Evolutionary conservation across 768 basidiomycete species (phyloP).

Genomic region (Lactifluus subvellereus): DNA sequence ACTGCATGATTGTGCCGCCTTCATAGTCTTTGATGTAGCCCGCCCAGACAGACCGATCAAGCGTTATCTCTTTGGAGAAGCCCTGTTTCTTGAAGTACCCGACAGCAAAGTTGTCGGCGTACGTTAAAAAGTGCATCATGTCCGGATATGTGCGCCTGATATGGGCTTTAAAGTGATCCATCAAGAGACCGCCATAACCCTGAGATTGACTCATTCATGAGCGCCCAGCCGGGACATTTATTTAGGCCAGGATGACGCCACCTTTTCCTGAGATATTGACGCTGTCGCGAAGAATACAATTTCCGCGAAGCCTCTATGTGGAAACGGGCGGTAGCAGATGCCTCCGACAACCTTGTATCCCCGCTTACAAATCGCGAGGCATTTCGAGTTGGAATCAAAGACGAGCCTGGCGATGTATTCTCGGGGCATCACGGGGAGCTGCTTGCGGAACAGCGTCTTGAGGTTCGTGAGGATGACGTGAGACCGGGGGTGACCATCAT

Average conservation of each 20-base stretch:
- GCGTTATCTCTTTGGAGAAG: conserved; percentile 93
- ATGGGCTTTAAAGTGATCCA: conserved; percentile 97
- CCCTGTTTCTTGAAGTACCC: conserved; percentile 99
- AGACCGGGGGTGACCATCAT: conserved; percentile 70
- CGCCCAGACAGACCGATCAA: conserved; percentile 90
- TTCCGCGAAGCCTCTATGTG: conserved; percentile 91
- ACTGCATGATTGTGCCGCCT: conserved; percentile 98
- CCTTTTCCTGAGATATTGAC: conserved; percentile 96
- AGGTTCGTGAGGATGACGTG: conserved; percentile 87
- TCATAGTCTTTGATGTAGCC: conserved; percentile 99
- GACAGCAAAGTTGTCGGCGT: conserved; percentile 98
- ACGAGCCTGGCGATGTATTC: conserved; percentile 97
- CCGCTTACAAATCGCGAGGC: conserved; percentile 89
- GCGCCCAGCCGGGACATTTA: not conserved
- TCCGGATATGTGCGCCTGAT: conserved; percentile 75
- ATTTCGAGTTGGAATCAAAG: conserved; percentile 87
- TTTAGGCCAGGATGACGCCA: conserved; percentile 32
- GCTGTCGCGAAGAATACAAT: conserved; percentile 99
- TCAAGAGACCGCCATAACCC: conserved; percentile 97
- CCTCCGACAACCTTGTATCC: conserved; percentile 96
- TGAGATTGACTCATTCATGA: conserved; percentile 31
- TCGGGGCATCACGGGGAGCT: conserved; percentile 97
- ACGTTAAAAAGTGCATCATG: conserved; percentile 94
- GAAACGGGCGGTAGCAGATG: conserved; percentile 95
- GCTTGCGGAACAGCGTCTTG: conserved; percentile 95